phyloP scores from a whole-genome alignment of 352 stramenopile genomes.

The Aphanomyces invadans region DNA sequence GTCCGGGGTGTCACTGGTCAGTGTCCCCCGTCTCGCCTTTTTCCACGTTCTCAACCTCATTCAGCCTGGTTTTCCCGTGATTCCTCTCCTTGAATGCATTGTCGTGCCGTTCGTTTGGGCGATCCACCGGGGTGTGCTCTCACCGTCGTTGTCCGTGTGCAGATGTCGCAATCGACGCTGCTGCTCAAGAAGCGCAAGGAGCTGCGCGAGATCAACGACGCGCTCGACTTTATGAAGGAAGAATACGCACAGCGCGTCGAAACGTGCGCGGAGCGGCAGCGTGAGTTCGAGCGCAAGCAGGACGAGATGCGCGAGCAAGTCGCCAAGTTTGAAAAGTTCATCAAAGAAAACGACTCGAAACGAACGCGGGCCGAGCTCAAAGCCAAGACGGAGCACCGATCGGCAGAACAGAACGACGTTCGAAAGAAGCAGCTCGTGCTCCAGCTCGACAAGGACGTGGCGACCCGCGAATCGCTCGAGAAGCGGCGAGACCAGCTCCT shows the following conservation, averaged over 20 bases:
- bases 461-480: constrained; percentile 57
- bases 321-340: constrained; percentile 88
- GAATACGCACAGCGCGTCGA: constrained; percentile 86
- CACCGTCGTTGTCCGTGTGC: neutral
- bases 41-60: no score
- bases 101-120: no score
- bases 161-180: constrained; percentile 86
- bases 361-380: constrained; percentile 81
- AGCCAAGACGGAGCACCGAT: constrained; percentile 72
- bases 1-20: constrained; percentile 52
- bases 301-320: constrained; percentile 89
- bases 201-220: constrained; percentile 88
- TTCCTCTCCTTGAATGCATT: no score
- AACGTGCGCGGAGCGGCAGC: constrained; percentile 67
- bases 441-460: constrained; percentile 65
- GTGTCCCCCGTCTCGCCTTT: neutral
- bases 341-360: constrained; percentile 91
- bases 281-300: constrained; percentile 82
- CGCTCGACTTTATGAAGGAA: constrained; percentile 90
- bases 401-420: constrained; percentile 64
- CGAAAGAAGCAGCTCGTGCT: constrained; percentile 64
- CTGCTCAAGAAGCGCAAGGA: constrained; percentile 91
- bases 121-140: no score
- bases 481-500: constrained; percentile 72
- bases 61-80: no score